A percentile compares a stretch with the other conserved stretches of the same genome.
phyloP scores from a whole-genome alignment of 2,329 filamentous ascomycete genomes.

The Sporothrix curviconia region DNA sequence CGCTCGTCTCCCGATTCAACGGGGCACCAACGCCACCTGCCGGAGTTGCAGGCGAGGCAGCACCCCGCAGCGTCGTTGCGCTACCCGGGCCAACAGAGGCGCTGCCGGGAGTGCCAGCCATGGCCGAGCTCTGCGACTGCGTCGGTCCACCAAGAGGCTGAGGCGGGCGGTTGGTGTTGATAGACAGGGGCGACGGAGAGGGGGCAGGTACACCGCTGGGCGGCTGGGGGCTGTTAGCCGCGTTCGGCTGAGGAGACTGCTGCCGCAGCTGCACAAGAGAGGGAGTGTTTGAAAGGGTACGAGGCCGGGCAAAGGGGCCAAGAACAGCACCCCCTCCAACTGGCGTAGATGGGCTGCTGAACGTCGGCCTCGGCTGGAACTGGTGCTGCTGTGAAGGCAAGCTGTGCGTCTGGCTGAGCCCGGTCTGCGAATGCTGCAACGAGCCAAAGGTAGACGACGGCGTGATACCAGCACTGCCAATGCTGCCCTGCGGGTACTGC shows the following conservation, averaged over 20 bases:
- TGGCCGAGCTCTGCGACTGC: not conserved
- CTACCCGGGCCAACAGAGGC: not conserved
- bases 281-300: constrained; percentile 10
- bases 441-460: not conserved
- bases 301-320: not conserved
- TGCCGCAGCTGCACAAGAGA: not conserved
- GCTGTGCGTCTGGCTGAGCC: not conserved
- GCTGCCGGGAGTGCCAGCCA: not conserved
- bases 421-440: not conserved
- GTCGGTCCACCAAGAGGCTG: not conserved
- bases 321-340: not conserved
- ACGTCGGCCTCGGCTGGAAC: not conserved
- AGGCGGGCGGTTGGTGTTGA: not conserved
- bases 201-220: not conserved
- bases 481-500: not conserved
- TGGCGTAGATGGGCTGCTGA: not conserved
- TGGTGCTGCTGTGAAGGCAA: not conserved
- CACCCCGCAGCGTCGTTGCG: not conserved
- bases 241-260: not conserved
- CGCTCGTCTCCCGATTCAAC: not conserved
- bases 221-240: too few species aligned
- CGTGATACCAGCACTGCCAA: not conserved
- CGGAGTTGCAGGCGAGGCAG: not conserved
- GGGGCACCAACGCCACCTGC: not conserved
- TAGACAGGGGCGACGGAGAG: constrained; percentile 13